Evolutionary conservation across 441 rosid genomes (phyloP).

Genomic region (Geranium incanum): DNA sequence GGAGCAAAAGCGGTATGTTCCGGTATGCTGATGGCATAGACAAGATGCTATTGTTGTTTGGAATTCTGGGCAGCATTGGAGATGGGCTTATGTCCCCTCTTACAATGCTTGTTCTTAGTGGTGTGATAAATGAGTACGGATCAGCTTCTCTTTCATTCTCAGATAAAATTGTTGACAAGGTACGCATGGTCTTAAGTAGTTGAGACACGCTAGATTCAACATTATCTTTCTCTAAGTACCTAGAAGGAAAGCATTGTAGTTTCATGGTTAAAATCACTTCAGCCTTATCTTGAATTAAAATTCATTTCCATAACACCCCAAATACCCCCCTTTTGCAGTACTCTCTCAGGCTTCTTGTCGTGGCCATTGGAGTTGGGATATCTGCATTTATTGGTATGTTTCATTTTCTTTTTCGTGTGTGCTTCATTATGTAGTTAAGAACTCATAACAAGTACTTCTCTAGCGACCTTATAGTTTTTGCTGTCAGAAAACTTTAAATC

Average conservation of each 20-base stretch:
- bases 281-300: neutral
- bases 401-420: neutral
- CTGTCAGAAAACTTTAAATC: too few relatives aligned
- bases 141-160: conserved; percentile 18
- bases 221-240: neutral
- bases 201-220: neutral
- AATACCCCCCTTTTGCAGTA: conserved; percentile 22
- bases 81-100: conserved; percentile 40
- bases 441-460: neutral
- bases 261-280: neutral
- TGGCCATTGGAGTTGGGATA: conserved; percentile 29
- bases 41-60: conserved; percentile 30
- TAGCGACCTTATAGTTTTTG: neutral
- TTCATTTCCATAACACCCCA: neutral
- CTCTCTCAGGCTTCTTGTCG: conserved; percentile 27
- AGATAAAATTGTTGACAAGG: conserved; percentile 29
- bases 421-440: too few relatives aligned
- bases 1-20: conserved; percentile 25
- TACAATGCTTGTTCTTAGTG: conserved; percentile 33
- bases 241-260: neutral
- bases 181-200: neutral
- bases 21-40: conserved; percentile 31
- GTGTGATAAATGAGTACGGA: conserved; percentile 29
- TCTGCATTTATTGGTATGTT: conserved; percentile 34
- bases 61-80: conserved; percentile 36